These are phyloP conservation scores for Stenogyne calaminthoides DNA, from an alignment of 305 asterid genomes.

Conservation along the genomic window DNA sequence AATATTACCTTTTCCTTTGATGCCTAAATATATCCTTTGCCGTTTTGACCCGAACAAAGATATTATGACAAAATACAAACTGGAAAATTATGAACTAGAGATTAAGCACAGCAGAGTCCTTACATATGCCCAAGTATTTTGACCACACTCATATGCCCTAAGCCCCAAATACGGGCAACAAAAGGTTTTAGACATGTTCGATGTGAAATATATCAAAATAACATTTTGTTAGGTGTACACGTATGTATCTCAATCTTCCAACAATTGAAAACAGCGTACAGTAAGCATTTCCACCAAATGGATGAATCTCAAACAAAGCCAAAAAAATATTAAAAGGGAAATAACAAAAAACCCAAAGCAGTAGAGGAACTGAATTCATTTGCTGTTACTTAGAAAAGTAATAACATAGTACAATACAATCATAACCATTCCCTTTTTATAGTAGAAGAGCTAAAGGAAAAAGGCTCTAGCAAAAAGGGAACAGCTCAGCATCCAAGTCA, in stretches of 20 bases:
- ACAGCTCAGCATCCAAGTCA: background rate
- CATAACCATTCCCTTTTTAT: too few species aligned
- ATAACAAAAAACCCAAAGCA: background rate
- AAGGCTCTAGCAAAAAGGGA: too few species aligned
- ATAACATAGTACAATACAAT: background rate
- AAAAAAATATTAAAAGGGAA: too few species aligned
- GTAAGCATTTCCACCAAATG: too few species aligned
- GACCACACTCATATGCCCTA: background rate
- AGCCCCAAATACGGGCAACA: background rate
- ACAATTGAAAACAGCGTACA: too few species aligned
- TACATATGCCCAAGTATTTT: background rate
- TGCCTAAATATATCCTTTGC: background rate
- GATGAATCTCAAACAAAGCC: too few species aligned
- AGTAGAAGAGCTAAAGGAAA: too few species aligned
- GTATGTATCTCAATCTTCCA: too few species aligned
- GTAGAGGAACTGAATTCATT: background rate
- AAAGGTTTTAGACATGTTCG: background rate
- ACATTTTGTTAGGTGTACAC: background rate
- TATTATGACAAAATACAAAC: background rate
- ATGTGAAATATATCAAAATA: background rate
- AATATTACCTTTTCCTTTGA: background rate
- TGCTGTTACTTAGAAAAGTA: background rate
- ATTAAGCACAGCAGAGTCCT: background rate
- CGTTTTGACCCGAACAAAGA: background rate
- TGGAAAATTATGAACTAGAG: background rate